phyloP scores from a whole-genome alignment of 2,329 filamentous ascomycete genomes.

The Ceratocystis cubensis region DNA sequence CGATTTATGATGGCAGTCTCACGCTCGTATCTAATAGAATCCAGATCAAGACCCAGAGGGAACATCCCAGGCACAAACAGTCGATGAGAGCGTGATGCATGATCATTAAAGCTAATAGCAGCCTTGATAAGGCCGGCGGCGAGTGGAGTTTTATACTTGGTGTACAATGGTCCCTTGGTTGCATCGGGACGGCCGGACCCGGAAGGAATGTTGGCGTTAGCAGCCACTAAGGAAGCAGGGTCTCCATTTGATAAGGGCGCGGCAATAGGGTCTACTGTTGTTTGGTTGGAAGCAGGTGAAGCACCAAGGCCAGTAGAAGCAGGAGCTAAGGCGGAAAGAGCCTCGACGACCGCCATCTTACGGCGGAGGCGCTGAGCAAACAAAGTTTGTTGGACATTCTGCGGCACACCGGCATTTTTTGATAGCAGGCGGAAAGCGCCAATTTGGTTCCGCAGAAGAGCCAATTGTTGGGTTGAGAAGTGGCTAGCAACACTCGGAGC shows the following conservation, averaged over 20 bases:
- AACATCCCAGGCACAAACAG: constrained; percentile 77
- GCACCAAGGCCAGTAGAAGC: constrained; percentile 21
- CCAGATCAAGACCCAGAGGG: constrained; percentile 76
- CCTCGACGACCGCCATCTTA: constrained; percentile 36
- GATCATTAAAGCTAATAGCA: constrained; percentile 65
- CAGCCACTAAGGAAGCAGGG: constrained; percentile 23
- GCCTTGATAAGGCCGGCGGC: constrained; percentile 40
- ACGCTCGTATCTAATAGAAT: constrained; percentile 72
- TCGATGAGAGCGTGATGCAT: constrained; percentile 62
- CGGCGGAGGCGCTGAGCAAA: constrained; percentile 59
- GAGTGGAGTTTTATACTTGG: constrained; percentile 65
- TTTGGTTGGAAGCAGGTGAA: constrained; percentile 24
- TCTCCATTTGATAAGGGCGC: constrained; percentile 20
- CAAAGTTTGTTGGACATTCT: constrained; percentile 67
- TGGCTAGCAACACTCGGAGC: constrained; percentile 35
- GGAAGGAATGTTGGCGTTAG: constrained; percentile 28
- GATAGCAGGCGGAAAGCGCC: constrained; percentile 80
- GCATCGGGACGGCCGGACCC: constrained; percentile 26
- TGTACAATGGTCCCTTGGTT: constrained; percentile 46
- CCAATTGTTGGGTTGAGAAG: constrained; percentile 68
- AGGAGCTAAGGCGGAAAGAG: constrained; percentile 28
- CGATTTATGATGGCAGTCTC: constrained; percentile 84
- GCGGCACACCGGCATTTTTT: constrained; percentile 72
- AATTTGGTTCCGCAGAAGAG: constrained; percentile 72
- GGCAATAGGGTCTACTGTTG: constrained; percentile 21